Evolutionary conservation across 768 basidiomycete species (phyloP).

Genomic region (Royoungia palumana): DNA sequence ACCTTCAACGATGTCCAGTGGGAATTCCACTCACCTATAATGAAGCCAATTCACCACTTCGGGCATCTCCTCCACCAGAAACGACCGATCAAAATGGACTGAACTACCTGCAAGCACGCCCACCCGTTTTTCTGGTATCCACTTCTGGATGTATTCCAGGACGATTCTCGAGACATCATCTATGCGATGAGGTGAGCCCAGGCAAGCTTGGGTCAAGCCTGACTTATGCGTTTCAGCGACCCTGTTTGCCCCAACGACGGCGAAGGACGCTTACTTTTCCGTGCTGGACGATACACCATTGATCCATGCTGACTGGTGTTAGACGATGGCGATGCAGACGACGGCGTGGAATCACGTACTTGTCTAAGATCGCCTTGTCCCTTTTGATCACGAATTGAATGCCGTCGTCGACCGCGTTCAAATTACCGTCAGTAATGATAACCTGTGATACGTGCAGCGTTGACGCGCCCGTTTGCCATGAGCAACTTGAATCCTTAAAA

Average conservation of each 20-base stretch:
- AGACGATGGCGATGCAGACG: not conserved
- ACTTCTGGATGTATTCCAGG: conserved; percentile 75
- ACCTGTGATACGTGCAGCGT: conserved; percentile 43
- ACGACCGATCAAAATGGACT: conserved; percentile 76
- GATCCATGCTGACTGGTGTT: conserved; percentile 60
- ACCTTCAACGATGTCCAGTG: not conserved
- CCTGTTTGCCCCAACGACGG: not conserved
- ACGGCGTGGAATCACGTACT: conserved; percentile 40
- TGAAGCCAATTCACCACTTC: conserved; percentile 75
- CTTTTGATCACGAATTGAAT: conserved; percentile 72
- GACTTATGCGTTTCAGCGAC: conserved; percentile 45
- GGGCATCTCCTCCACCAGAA: conserved; percentile 78
- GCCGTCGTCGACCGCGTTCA: conserved; percentile 79
- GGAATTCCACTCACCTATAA: conserved; percentile 52
- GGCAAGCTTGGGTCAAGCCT: conserved; percentile 77
- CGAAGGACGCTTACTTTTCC: conserved; percentile 48
- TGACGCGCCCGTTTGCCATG: not conserved
- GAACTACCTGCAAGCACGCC: conserved; percentile 86
- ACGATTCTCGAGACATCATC: conserved; percentile 60
- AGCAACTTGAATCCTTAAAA: not conserved
- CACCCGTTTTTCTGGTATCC: conserved; percentile 64
- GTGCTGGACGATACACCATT: conserved; percentile 86
- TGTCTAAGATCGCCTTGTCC: conserved; percentile 65
- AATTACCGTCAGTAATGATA: conserved; percentile 81
- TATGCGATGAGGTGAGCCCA: conserved; percentile 63